A percentile compares a stretch with the other conserved stretches of the same genome.
Evolutionary conservation across 495 filamentous ascomycete genomes (phyloP).

Genomic region (Tuber calosporum): DNA sequence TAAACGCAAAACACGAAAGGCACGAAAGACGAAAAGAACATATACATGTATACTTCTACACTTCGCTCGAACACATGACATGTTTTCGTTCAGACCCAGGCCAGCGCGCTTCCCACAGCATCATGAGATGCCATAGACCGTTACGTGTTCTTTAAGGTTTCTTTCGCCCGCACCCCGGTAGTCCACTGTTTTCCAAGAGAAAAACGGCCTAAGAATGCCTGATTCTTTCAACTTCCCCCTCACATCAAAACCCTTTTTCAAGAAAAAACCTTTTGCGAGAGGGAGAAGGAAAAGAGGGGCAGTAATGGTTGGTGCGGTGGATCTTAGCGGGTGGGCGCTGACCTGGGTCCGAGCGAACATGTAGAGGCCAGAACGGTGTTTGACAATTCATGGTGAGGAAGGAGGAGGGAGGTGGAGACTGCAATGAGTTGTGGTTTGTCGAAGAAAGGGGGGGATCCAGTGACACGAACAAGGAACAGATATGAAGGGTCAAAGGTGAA

Average conservation of each 20-base stretch:
- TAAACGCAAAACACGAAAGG: background rate
- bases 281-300: slow-evolving; percentile 8
- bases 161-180: slow-evolving; percentile 1
- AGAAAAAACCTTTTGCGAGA: background rate
- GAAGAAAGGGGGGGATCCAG: background rate
- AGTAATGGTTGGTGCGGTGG: slow-evolving; percentile 7
- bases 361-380: slow-evolving; percentile 32
- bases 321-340: slow-evolving; percentile 17
- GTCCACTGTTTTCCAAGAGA: background rate
- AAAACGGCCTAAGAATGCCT: background rate
- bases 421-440: background rate
- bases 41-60: background rate
- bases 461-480: background rate
- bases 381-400: background rate
- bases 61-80: slow-evolving; percentile 6
- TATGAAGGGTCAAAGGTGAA: background rate
- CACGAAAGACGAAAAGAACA: background rate
- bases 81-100: background rate
- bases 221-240: background rate
- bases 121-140: background rate
- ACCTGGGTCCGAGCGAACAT: slow-evolving; percentile 40
- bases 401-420: background rate
- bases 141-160: slow-evolving; percentile 1
- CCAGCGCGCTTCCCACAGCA: slow-evolving; percentile 4
- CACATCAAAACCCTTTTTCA: slow-evolving; percentile 3